Percentiles rank a stretch among this genome's conserved stretches.
Conservation (phyloP, 805 yeast genomes). For the Saccharomyces paradoxus region DNA sequence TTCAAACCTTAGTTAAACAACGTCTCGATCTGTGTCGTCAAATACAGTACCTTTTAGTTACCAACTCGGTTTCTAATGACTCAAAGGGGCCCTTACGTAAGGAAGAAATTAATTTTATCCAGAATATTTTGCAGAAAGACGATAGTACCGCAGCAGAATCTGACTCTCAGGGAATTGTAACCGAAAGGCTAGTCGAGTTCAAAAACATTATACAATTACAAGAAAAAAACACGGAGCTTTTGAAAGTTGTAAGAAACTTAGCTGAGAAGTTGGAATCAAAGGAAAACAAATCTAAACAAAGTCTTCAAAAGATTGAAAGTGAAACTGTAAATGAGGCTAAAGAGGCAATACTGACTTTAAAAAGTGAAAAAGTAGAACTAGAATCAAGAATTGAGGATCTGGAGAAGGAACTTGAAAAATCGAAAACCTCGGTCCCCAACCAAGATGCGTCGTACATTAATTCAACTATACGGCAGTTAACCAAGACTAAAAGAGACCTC, state of each 20-base stretch:
- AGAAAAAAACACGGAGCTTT: constrained; percentile 61
- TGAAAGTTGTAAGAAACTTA: constrained; percentile 48
- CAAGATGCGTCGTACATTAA: not conserved
- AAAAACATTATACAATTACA: constrained; percentile 60
- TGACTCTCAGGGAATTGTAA: constrained; percentile 62
- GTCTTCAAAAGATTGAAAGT: constrained; percentile 29
- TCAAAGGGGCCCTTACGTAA: constrained; percentile 51
- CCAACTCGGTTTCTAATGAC: constrained; percentile 48
- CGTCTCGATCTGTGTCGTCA: constrained; percentile 71
- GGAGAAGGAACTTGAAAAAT: constrained; percentile 62
- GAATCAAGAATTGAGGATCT: constrained; percentile 47
- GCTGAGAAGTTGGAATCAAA: constrained; percentile 60
- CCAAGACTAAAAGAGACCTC: constrained; percentile 9
- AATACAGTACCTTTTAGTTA: constrained; percentile 61
- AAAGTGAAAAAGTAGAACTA: constrained; percentile 47
- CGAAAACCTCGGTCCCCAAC: constrained; percentile 28
- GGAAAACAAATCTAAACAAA: constrained; percentile 32
- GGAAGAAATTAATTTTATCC: constrained; percentile 56
- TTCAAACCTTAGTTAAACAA: constrained; percentile 41
- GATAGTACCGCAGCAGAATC: constrained; percentile 24
- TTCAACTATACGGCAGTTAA: not conserved
- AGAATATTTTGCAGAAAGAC: constrained; percentile 36
- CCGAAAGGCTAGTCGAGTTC: constrained; percentile 66
- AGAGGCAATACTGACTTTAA: constrained; percentile 56
- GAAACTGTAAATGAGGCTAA: constrained; percentile 54